phyloP scores from a whole-genome alignment of 2,329 filamentous ascomycete genomes.

The Leptographium lundbergii region DNA sequence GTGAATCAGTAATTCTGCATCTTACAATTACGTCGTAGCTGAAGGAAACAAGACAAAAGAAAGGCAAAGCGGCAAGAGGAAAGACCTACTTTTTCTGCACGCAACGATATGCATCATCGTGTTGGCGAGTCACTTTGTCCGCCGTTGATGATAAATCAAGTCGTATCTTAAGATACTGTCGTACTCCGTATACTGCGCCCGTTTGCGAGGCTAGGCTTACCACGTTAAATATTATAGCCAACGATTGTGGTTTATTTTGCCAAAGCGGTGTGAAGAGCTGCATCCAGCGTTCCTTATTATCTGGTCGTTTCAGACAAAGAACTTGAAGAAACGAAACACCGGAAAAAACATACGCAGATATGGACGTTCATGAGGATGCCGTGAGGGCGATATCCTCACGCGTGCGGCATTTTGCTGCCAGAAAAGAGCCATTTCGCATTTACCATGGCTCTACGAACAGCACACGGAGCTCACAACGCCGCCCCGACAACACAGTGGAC shows the following conservation, averaged over 20 bases:
- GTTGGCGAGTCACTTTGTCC: too few relatives aligned
- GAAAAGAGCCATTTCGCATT: conserved; percentile 51
- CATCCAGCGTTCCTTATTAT: background rate
- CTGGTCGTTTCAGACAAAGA: background rate
- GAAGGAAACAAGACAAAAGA: too few relatives aligned
- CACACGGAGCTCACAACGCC: conserved; percentile 45
- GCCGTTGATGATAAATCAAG: too few relatives aligned
- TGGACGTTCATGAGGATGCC: conserved; percentile 31
- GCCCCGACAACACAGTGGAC: conserved; percentile 46
- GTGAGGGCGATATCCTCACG: conserved; percentile 30
- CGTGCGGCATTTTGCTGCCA: conserved; percentile 29
- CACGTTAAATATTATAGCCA: too few relatives aligned
- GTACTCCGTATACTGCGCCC: background rate
- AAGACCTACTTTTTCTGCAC: too few relatives aligned
- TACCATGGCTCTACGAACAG: conserved; percentile 69
- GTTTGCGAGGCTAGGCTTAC: background rate
- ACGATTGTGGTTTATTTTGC: background rate
- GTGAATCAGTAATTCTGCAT: too few relatives aligned
- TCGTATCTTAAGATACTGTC: too few relatives aligned
- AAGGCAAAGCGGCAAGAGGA: too few relatives aligned
- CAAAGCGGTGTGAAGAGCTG: background rate
- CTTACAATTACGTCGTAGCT: too few relatives aligned
- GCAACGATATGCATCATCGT: too few relatives aligned
- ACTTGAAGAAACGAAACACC: background rate
- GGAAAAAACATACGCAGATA: conserved; percentile 6